phyloP scores from a whole-genome alignment of 768 basidiomycete genomes.

The Coprinopsis marcescibilis region DNA sequence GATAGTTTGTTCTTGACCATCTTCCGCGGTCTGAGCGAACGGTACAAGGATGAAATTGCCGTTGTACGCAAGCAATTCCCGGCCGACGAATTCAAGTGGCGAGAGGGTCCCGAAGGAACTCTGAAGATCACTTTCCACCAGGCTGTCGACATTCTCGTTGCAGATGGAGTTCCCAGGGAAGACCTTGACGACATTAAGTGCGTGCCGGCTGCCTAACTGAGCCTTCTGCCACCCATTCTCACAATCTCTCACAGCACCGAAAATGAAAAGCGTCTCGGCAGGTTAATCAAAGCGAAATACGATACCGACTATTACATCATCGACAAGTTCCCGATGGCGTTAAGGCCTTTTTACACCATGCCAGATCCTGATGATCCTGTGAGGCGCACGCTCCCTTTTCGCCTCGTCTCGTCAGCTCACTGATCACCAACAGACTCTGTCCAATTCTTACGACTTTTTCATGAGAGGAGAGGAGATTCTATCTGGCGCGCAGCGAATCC shows the following conservation, averaged over 20 bases:
- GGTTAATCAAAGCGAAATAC: constrained; percentile 87
- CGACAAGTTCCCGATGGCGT: constrained; percentile 95
- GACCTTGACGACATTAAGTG: constrained; percentile 87
- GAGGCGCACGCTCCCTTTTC: constrained; percentile 23
- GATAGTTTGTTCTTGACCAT: constrained; percentile 83
- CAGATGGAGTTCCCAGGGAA: constrained; percentile 77
- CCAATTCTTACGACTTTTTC: constrained; percentile 99
- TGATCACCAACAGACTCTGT: constrained; percentile 54
- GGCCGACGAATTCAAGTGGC: constrained; percentile 93
- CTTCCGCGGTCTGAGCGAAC: constrained; percentile 76
- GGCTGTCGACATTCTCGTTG: constrained; percentile 81
- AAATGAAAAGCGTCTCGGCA: constrained; percentile 91
- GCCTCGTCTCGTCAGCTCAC: constrained; percentile 1
- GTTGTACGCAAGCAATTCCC: constrained; percentile 83
- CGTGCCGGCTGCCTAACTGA: neutral
- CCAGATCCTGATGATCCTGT: constrained; percentile 90
- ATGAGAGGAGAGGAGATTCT: constrained; percentile 99
- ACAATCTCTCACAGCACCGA: constrained; percentile 64
- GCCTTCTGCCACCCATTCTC: neutral
- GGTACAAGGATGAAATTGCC: constrained; percentile 78
- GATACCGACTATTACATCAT: constrained; percentile 98
- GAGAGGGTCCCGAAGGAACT: constrained; percentile 86
- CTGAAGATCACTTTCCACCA: constrained; percentile 80
- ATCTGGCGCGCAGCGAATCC: constrained; percentile 96
- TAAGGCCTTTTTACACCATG: constrained; percentile 99